Percentiles rank a stretch among this genome's conserved stretches.
phyloP scores from a whole-genome alignment of 83 land plant species.

The Picea mariana region DNA sequence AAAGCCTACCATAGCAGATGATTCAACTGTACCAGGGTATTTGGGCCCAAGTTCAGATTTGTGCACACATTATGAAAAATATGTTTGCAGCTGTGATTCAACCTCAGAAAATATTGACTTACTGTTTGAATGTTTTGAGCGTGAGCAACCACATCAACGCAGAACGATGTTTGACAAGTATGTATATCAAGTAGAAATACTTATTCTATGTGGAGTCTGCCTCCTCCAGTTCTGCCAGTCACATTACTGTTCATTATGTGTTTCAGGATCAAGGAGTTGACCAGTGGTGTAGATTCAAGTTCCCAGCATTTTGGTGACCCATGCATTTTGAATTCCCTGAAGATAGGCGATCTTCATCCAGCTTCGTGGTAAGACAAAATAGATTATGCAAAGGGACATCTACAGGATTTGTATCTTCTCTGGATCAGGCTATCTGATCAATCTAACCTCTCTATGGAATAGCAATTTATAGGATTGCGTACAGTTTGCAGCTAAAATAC shows the following conservation, averaged over 20 bases:
- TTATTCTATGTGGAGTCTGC: constrained; percentile 4
- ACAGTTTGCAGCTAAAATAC: neutral
- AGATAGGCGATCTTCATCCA: constrained; percentile 27
- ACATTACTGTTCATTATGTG: neutral
- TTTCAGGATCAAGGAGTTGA: constrained; percentile 40
- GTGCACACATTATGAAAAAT: neutral
- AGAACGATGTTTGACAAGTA: constrained; percentile 46
- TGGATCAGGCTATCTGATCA: no score
- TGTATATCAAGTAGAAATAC: neutral
- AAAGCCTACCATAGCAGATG: constrained; percentile 1
- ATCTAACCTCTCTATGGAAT: no score
- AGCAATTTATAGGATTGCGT: neutral
- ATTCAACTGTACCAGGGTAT: neutral
- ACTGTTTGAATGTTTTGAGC: constrained; percentile 53
- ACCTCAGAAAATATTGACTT: constrained; percentile 18
- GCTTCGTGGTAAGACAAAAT: constrained; percentile 36
- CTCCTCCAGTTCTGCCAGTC: neutral
- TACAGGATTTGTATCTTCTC: no score
- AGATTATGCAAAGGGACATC: neutral
- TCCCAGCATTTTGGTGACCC: constrained; percentile 26
- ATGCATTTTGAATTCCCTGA: constrained; percentile 8
- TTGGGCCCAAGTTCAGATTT: neutral
- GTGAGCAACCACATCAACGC: constrained; percentile 38
- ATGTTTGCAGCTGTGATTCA: neutral
- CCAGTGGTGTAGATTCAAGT: constrained; percentile 5